Evolutionary conservation across 1,284 basidiomycete species (phyloP).

Genomic region (Fomitopsis palustris): DNA sequence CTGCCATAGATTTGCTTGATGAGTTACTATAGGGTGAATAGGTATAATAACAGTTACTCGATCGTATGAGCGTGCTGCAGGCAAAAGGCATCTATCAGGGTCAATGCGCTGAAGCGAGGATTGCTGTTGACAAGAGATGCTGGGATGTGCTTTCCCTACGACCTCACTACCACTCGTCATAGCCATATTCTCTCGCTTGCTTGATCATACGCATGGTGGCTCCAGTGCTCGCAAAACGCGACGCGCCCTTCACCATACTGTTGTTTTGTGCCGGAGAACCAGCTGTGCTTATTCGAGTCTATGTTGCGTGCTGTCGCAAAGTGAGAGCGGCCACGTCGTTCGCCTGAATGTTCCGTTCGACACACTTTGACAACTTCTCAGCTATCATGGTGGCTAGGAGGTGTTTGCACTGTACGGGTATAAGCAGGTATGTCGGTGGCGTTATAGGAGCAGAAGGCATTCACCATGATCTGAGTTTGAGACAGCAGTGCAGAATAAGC

Average conservation of each 20-base stretch:
- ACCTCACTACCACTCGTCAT: too few relatives aligned
- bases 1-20: neutral
- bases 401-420: constrained; percentile 64
- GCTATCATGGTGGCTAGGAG: constrained; percentile 64
- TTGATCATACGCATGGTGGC: too few relatives aligned
- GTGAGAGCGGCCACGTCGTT: constrained; percentile 41
- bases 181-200: too few relatives aligned
- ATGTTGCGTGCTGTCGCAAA: constrained; percentile 11
- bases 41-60: too few relatives aligned
- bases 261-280: too few relatives aligned
- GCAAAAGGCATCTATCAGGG: too few relatives aligned
- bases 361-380: constrained; percentile 44
- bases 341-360: constrained; percentile 42
- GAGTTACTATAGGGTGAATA: neutral
- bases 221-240: too few relatives aligned
- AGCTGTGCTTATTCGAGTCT: neutral
- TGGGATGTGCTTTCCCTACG: too few relatives aligned
- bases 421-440: neutral
- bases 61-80: too few relatives aligned
- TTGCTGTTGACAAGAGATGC: too few relatives aligned
- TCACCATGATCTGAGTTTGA: constrained; percentile 62
- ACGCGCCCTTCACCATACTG: too few relatives aligned
- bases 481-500: constrained; percentile 55
- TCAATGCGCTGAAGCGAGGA: too few relatives aligned
- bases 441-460: constrained; percentile 5